Percentiles rank a stretch among this genome's conserved stretches.
Conservation (phyloP, 2,329 filamentous ascomycete genomes). For the Monascus ruber region DNA sequence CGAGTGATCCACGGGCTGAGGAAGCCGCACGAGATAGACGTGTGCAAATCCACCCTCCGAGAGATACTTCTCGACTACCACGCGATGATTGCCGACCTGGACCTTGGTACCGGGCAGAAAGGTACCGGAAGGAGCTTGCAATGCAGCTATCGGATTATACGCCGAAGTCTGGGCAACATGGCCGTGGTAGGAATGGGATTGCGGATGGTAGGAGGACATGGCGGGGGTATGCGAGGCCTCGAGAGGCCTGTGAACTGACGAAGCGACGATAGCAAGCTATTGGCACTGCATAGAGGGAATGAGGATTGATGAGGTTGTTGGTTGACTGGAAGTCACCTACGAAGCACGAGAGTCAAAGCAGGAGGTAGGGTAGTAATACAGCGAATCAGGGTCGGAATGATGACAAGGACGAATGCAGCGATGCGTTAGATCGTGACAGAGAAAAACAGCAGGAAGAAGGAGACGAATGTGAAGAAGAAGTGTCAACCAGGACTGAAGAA, state of each 20-base stretch:
- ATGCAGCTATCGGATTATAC: slow-evolving; percentile 25
- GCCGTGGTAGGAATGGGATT: slow-evolving; percentile 17
- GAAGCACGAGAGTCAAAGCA: too few relatives aligned
- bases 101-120: slow-evolving; percentile 93
- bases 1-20: slow-evolving; percentile 63
- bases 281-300: slow-evolving; percentile 12
- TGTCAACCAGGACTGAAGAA: too few relatives aligned
- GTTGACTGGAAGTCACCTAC: too few relatives aligned
- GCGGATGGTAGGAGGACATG: slow-evolving; percentile 22
- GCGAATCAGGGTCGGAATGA: too few relatives aligned
- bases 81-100: slow-evolving; percentile 82
- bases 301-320: not conserved
- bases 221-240: slow-evolving; percentile 13
- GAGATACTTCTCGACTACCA: slow-evolving; percentile 92
- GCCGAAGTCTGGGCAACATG: slow-evolving; percentile 18
- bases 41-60: slow-evolving; percentile 97
- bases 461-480: too few relatives aligned
- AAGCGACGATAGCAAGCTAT: slow-evolving; percentile 7
- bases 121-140: slow-evolving; percentile 57
- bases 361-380: too few relatives aligned
- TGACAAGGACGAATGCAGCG: too few relatives aligned
- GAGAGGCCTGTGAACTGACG: slow-evolving; percentile 8
- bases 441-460: too few relatives aligned
- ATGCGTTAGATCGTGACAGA: too few relatives aligned
- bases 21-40: slow-evolving; percentile 88